Evolutionary conservation across 1,139 yeast species (phyloP).

Genomic region (Candida frijolesensis): DNA sequence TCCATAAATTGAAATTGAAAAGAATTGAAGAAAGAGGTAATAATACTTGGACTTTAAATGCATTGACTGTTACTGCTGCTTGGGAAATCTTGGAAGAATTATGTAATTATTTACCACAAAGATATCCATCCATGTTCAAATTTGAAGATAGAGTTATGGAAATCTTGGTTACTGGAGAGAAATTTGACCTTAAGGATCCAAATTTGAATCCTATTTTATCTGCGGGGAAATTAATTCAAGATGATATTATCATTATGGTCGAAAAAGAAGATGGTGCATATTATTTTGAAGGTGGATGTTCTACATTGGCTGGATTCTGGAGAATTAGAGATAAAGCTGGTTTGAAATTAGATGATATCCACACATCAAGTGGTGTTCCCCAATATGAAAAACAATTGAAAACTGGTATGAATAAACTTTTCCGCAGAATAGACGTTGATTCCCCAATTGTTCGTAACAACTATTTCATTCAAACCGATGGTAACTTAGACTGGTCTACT

Average conservation of each 20-base stretch:
- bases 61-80: conserved; percentile 57
- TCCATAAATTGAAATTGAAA: conserved; percentile 52
- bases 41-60: conserved; percentile 53
- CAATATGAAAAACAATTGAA: conserved; percentile 59
- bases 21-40: conserved; percentile 49
- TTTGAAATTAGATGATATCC: conserved; percentile 57
- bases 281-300: conserved; percentile 59
- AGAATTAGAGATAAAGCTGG: conserved; percentile 57
- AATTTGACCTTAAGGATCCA: conserved; percentile 19
- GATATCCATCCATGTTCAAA: conserved; percentile 60
- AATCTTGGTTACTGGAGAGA: conserved; percentile 57
- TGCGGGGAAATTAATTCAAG: conserved; percentile 62
- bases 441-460: conserved; percentile 66
- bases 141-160: conserved; percentile 49
- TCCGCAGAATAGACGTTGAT: conserved; percentile 53
- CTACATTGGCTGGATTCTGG: conserved; percentile 68
- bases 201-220: conserved; percentile 58
- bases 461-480: conserved; percentile 66
- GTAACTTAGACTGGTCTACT: conserved; percentile 62
- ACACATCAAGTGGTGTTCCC: conserved; percentile 68
- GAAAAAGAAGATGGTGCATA: conserved; percentile 57
- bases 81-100: conserved; percentile 58
- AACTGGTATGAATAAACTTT: conserved; percentile 66
- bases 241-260: conserved; percentile 67
- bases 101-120: conserved; percentile 51